phyloP scores from a whole-genome alignment of 2,329 filamentous ascomycete species.

The Thielaviopsis cerberus region DNA sequence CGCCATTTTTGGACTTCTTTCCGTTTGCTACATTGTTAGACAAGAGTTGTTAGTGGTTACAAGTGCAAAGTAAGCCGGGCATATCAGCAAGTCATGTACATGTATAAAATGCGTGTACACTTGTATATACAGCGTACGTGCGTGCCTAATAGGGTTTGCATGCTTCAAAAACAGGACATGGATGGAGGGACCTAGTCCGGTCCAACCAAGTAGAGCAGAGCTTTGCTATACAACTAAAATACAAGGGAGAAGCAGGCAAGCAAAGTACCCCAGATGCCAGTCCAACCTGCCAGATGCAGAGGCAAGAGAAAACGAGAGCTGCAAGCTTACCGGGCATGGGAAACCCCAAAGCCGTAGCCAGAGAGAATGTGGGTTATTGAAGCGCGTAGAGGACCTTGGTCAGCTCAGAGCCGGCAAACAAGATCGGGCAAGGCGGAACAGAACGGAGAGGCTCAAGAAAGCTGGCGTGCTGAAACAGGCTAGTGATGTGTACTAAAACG shows the following conservation, averaged over 20 bases:
- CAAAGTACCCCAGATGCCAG: background rate
- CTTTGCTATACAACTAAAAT: no score
- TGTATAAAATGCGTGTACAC: background rate
- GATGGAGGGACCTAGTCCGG: no score
- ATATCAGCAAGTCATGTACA: background rate
- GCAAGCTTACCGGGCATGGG: constrained; percentile 5
- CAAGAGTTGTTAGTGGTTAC: background rate
- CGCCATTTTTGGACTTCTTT: constrained; percentile 36
- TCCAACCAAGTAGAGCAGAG: no score
- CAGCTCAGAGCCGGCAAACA: background rate
- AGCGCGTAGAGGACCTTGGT: background rate
- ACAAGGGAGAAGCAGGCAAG: background rate
- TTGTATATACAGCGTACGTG: background rate
- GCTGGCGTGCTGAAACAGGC: background rate
- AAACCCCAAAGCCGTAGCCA: constrained; percentile 4
- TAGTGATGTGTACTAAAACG: background rate
- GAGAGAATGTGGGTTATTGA: background rate
- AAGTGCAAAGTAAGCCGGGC: no score
- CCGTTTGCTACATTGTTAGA: constrained; percentile 18
- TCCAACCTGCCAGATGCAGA: constrained; percentile 15
- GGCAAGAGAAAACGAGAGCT: background rate
- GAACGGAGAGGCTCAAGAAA: background rate
- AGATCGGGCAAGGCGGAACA: background rate
- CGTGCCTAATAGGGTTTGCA: no score
- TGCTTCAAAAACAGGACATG: no score